phyloP scores from a whole-genome alignment of 331 rosid species.

The Saraca asoca region DNA sequence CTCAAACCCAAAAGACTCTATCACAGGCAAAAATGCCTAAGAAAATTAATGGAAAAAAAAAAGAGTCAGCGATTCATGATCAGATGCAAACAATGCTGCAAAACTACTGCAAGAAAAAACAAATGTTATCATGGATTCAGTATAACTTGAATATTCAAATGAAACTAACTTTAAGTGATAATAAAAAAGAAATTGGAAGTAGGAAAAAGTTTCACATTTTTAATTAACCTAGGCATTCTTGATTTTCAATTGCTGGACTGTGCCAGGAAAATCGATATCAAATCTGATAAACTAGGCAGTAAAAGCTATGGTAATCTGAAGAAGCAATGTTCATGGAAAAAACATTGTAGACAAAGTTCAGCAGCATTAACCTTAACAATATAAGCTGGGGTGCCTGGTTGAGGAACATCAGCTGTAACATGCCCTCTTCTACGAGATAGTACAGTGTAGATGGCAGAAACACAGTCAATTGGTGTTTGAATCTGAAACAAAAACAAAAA shows the following conservation, averaged over 20 bases:
- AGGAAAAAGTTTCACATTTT: too few relatives aligned
- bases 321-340: slow-evolving; percentile 1
- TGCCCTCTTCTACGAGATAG: slow-evolving; percentile 96
- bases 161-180: too few relatives aligned
- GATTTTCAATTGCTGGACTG: too few relatives aligned
- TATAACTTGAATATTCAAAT: too few relatives aligned
- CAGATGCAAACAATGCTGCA: not conserved
- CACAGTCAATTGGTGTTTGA: slow-evolving; percentile 97
- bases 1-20: slow-evolving; percentile 95
- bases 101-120: too few relatives aligned
- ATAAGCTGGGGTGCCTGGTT: slow-evolving; percentile 96
- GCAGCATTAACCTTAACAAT: slow-evolving; percentile 72
- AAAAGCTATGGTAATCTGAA: not conserved
- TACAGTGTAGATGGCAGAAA: slow-evolving; percentile 94
- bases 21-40: slow-evolving; percentile 95
- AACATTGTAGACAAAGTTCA: slow-evolving; percentile 19
- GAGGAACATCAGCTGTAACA: slow-evolving; percentile 97
- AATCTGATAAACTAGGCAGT: too few relatives aligned
- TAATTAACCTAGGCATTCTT: too few relatives aligned
- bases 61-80: slow-evolving; percentile 24
- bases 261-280: too few relatives aligned
- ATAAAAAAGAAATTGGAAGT: too few relatives aligned
- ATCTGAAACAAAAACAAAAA: slow-evolving; percentile 60
- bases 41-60: slow-evolving; percentile 14
- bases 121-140: too few relatives aligned